Percentiles rank a stretch among this genome's conserved stretches.
These are phyloP conservation scores for Blepharisma stoltei DNA, from an alignment of 73 alveolate species.

Conservation along the genomic window DNA sequence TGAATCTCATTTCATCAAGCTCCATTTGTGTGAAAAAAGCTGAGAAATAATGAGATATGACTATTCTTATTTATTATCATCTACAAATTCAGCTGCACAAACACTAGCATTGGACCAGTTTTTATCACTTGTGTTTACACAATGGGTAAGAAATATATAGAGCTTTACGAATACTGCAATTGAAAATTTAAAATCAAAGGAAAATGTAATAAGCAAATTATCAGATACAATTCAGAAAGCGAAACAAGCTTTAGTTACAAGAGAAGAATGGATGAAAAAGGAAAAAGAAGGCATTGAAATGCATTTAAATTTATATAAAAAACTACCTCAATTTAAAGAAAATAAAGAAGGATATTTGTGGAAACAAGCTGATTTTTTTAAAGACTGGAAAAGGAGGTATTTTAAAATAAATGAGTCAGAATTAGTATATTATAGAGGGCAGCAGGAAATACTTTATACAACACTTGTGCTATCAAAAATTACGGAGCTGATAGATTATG, in stretches of 20 bases:
- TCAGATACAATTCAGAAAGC: neutral
- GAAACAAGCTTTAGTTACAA: neutral
- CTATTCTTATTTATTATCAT: neutral
- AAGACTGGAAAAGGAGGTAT: constrained; percentile 26
- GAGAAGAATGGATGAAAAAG: constrained; percentile 3
- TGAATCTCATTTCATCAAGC: neutral
- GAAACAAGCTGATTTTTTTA: constrained; percentile 7
- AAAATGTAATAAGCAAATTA: neutral
- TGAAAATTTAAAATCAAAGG: neutral
- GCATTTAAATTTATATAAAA: neutral
- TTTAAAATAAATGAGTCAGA: constrained; percentile 9
- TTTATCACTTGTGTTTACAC: neutral
- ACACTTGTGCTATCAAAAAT: neutral
- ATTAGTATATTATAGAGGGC: neutral
- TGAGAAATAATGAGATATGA: constrained; percentile 2
- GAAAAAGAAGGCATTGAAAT: constrained; percentile 17
- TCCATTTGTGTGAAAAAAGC: neutral
- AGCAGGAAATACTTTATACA: neutral
- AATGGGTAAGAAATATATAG: neutral
- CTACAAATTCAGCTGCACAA: neutral
- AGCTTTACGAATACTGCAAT: constrained; percentile 17
- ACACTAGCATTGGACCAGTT: neutral
- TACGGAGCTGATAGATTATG: neutral
- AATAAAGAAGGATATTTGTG: constrained; percentile 19
- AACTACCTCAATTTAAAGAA: constrained; percentile 6